A percentile compares a stretch with the other conserved stretches of the same genome.
phyloP scores from a whole-genome alignment of 148 eudicot species.

The Silene uniflora region DNA sequence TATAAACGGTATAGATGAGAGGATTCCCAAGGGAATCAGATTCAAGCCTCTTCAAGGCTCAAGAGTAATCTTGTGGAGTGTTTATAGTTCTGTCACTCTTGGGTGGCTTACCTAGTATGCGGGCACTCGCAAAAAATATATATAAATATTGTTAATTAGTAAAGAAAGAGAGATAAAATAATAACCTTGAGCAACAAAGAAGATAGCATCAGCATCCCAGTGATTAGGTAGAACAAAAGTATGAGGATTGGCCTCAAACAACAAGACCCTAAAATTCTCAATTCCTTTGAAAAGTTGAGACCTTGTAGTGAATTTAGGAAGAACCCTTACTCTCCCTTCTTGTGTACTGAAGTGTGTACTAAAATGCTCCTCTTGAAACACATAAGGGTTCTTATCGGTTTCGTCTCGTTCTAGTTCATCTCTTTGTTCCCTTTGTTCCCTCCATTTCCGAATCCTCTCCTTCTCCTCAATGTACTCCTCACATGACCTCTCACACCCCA shows the following conservation, averaged over 20 bases:
- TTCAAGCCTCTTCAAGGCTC: too few relatives aligned
- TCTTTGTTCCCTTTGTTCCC: background rate
- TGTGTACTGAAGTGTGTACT: constrained; percentile 27
- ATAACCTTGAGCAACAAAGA: constrained; percentile 65
- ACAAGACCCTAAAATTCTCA: constrained; percentile 54
- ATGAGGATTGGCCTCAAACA: constrained; percentile 70
- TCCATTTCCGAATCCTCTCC: constrained; percentile 20
- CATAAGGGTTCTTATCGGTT: constrained; percentile 35
- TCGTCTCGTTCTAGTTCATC: too few relatives aligned
- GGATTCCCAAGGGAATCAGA: too few relatives aligned
- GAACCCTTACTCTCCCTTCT: constrained; percentile 48
- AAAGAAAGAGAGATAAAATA: background rate
- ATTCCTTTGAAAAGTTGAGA: constrained; percentile 63
- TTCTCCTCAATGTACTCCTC: constrained; percentile 26
- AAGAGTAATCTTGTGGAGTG: too few relatives aligned
- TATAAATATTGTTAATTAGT: too few relatives aligned
- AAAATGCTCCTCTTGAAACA: constrained; percentile 62
- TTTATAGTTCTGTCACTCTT: too few relatives aligned
- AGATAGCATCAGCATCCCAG: constrained; percentile 55
- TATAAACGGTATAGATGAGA: too few relatives aligned
- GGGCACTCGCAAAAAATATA: too few relatives aligned
- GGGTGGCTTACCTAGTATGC: too few relatives aligned
- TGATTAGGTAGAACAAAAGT: constrained; percentile 66
- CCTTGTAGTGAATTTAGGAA: constrained; percentile 49
- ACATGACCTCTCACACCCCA: constrained; percentile 28